Evolutionary conservation across 2,329 filamentous ascomycete genomes (phyloP), one percentile per base, ranked within the genome.

Genomic region (Albophoma yamanashiensis): DNA sequence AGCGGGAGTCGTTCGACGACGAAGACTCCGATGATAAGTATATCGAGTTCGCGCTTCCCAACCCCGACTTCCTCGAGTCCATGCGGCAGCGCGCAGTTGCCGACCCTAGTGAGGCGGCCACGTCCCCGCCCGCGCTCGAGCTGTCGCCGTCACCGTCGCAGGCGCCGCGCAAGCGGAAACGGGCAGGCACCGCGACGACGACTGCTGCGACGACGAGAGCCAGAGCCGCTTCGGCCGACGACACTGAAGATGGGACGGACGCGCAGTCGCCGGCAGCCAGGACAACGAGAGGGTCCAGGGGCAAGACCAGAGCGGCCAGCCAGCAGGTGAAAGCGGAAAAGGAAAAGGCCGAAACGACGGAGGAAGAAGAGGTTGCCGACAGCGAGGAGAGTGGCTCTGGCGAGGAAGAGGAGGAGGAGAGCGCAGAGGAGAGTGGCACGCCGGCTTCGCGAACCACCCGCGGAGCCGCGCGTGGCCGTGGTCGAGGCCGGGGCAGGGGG

Each of bases 1-100:
- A 96, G 70, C 86, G 92, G 67, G 93, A 91, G 71, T 82, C 87
- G 70, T 78, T 79, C 63, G 84, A 88, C 40, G 84, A 85, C 36
- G 79, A 84, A 42, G 78, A 79, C 39, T 79, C 82, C 25, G 78
- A 82, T 59, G 81, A 86, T 31, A 79, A 81, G 61, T 90, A 87
- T 69, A 79, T 83, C 59, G 83, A 88, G 34, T 91, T 91, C 65
- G 78, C 81, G 36, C 77, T 91, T 5, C 87, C 87, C 0, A 45
- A 58, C 11, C 68, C 68, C 20, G 74, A 79, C 1, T 82, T 77
- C 67, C 73, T 76, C 62, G 77, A 79, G 22, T 62, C 75, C 60
- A 82, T 81, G 68, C 73, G 77, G 71, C 73, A 75, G 56, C 75
- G 76, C 59, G 76, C 75, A 17, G 67, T 74, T 3, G 77, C 77